Conservation (phyloP, 495 filamentous ascomycete genomes). For the Penicillium desertorum region DNA sequence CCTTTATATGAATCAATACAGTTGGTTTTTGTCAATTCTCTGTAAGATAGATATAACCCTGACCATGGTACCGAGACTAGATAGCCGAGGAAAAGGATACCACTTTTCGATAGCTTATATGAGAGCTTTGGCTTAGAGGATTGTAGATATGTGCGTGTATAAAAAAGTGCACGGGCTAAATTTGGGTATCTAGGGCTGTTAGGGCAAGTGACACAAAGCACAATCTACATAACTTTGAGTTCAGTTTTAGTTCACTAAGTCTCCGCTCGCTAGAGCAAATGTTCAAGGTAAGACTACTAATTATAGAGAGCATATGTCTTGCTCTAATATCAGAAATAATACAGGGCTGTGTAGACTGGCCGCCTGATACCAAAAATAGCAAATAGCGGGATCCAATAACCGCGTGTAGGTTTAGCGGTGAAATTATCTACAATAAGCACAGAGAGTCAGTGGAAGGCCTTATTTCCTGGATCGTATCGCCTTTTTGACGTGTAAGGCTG, state of each 20-base stretch:
- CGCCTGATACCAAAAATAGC: constrained; percentile 2
- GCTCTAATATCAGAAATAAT: neutral
- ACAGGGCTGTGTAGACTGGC: neutral
- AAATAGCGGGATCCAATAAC: neutral
- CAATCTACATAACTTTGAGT: neutral
- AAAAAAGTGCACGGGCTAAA: neutral
- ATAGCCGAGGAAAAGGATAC: neutral
- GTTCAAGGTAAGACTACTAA: neutral
- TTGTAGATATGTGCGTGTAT: neutral
- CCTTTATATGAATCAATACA: neutral
- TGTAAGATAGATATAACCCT: neutral
- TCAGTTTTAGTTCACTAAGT: neutral
- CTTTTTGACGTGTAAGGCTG: neutral
- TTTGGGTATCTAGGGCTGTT: neutral
- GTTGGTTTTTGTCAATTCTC: neutral
- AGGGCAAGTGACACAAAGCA: neutral
- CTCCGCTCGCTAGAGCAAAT: neutral
- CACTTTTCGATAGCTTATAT: neutral
- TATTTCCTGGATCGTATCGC: neutral
- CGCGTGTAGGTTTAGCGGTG: neutral
- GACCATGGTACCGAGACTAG: neutral
- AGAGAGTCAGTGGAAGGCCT: neutral
- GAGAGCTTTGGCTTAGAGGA: neutral
- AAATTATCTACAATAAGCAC: neutral
- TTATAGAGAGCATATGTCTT: neutral